Percentiles rank a stretch among this genome's conserved stretches.
Conservation (phyloP, 306 rosid species). For the Heteromeles arbutifolia region DNA sequence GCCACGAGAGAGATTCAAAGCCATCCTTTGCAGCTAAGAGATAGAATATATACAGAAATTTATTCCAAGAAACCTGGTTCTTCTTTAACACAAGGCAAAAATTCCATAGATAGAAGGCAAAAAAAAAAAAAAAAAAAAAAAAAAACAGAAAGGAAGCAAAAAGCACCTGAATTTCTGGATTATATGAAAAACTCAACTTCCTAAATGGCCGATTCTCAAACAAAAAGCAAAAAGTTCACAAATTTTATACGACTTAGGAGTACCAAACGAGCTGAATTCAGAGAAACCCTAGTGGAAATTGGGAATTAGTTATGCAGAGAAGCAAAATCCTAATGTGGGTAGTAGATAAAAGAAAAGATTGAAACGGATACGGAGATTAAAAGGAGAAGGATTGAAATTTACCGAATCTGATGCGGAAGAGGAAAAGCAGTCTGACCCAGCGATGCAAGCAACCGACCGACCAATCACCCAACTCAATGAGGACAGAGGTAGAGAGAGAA, state of each 20-base stretch:
- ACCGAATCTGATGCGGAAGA: constrained; percentile 1
- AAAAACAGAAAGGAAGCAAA: neutral
- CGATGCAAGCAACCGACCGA: neutral
- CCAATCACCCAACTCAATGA: constrained; percentile 6
- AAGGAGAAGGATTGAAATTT: neutral
- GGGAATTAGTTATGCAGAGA: neutral
- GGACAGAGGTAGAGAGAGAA: neutral
- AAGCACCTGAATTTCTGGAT: constrained; percentile 2
- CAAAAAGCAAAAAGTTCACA: neutral
- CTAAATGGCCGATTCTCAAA: neutral
- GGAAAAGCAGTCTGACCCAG: neutral
- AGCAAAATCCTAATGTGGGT: neutral
- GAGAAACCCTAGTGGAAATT: constrained; percentile 2
- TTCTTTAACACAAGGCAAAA: neutral
- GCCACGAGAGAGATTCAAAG: constrained; percentile 22
- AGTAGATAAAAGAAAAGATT: neutral
- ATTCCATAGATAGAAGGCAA: neutral
- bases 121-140: too few species aligned
- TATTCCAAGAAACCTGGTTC: constrained; percentile 5
- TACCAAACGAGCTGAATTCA: neutral
- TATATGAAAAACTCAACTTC: neutral
- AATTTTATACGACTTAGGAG: neutral
- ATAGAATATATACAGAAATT: constrained; percentile 6
- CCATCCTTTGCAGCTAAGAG: constrained; percentile 11
- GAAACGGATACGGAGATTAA: neutral